These are phyloP conservation scores for Ceratonia siliqua DNA, from an alignment of 306 rosid species.

Conservation along the genomic window DNA sequence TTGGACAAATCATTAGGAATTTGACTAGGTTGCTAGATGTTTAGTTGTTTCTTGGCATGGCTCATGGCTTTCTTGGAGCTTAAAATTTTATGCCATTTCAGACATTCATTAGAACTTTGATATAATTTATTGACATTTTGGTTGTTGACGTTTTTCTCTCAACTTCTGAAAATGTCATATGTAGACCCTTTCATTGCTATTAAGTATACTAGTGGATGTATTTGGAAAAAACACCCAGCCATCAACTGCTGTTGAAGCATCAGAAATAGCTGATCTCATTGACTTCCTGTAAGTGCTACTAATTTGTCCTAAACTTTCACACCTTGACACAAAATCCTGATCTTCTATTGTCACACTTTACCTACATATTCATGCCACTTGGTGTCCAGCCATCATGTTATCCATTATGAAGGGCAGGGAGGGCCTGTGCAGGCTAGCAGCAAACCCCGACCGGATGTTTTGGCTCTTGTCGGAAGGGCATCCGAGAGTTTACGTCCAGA, in stretches of 20 bases:
- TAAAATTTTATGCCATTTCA: background rate
- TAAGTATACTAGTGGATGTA: slow-evolving; percentile 76
- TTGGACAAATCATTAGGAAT: background rate
- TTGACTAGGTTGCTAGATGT: background rate
- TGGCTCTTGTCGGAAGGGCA: slow-evolving; percentile 73
- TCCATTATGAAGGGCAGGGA: slow-evolving; percentile 97
- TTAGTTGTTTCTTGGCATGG: slow-evolving; percentile 1
- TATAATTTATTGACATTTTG: slow-evolving; percentile 1
- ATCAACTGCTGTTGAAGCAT: slow-evolving; percentile 55
- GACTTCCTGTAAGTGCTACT: slow-evolving; percentile 80
- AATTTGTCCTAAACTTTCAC: background rate
- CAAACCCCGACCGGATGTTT: slow-evolving; percentile 87
- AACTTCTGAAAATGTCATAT: slow-evolving; percentile 26
- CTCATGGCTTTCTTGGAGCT: slow-evolving; percentile 12
- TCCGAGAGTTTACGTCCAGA: slow-evolving; percentile 85
- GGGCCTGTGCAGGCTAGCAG: slow-evolving; percentile 86
- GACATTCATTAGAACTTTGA: background rate
- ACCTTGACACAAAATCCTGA: background rate
- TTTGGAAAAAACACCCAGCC: slow-evolving; percentile 88
- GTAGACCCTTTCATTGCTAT: slow-evolving; percentile 74
- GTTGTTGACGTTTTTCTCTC: slow-evolving; percentile 28
- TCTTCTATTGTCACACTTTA: slow-evolving; percentile 12
- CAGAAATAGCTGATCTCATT: slow-evolving; percentile 80
- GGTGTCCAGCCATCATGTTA: slow-evolving; percentile 71
- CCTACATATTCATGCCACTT: slow-evolving; percentile 23